Percentiles rank a stretch among this genome's conserved stretches.
Evolutionary conservation across 2,329 filamentous ascomycete genomes (phyloP).

Genomic region (Aspergillus ustus): DNA sequence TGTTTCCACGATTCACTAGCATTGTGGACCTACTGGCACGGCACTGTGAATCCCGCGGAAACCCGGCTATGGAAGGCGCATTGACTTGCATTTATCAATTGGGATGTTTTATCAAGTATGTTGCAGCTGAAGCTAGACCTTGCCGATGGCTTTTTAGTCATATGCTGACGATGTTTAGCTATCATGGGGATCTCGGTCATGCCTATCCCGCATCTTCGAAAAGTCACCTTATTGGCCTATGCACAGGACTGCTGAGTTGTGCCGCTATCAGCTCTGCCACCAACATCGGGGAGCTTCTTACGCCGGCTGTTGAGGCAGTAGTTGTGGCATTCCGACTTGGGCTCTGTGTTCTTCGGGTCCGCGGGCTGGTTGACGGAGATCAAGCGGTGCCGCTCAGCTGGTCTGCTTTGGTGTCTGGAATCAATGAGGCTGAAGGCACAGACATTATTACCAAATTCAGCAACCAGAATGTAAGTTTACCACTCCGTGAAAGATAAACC

Average conservation of each 20-base stretch:
- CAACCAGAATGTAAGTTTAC: conserved; percentile 30
- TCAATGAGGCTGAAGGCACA: conserved; percentile 38
- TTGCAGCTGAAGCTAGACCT: neutral
- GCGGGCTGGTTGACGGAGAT: conserved; percentile 40
- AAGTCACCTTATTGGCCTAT: conserved; percentile 47
- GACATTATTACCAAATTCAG: conserved; percentile 31
- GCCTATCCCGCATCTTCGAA: conserved; percentile 45
- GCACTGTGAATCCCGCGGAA: conserved; percentile 37
- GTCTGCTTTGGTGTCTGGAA: conserved; percentile 47
- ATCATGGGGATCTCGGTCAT: conserved; percentile 48
- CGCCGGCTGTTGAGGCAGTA: conserved; percentile 47
- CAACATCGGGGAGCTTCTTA: conserved; percentile 48
- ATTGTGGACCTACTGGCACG: conserved; percentile 44
- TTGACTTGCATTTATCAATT: conserved; percentile 51
- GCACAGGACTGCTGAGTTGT: conserved; percentile 49
- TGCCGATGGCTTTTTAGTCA: neutral
- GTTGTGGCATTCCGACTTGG: conserved; percentile 51
- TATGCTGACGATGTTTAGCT: conserved; percentile 34
- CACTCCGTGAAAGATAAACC: neutral
- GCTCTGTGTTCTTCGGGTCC: conserved; percentile 43
- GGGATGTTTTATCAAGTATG: conserved; percentile 51
- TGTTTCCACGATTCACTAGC: conserved; percentile 46
- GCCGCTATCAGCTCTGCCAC: conserved; percentile 45
- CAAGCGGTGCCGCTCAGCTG: conserved; percentile 40
- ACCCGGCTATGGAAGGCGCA: conserved; percentile 49